Percentiles rank a stretch among this genome's conserved stretches.
phyloP scores from a whole-genome alignment of 352 stramenopile species.

The Phytophthora agathidicida region DNA sequence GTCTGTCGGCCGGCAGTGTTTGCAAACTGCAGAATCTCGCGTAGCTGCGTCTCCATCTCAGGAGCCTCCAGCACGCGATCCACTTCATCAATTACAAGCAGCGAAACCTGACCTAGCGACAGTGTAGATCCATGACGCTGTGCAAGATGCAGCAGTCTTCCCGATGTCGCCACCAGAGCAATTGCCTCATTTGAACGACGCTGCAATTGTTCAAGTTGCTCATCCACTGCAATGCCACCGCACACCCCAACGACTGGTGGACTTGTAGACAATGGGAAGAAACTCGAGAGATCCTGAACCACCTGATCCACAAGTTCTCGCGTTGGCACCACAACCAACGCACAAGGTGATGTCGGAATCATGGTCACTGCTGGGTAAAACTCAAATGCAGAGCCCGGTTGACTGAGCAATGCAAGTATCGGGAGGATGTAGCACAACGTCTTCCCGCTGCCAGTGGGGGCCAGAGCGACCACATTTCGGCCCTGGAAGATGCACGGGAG shows the following conservation, averaged over 20 bases:
- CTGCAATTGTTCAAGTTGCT: conserved; percentile 46
- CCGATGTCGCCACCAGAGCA: conserved; percentile 60
- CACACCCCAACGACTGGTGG: conserved; percentile 49
- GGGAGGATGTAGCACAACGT: conserved; percentile 97
- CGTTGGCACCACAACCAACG: conserved; percentile 94
- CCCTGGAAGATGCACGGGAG: conserved; percentile 81
- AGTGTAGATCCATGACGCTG: conserved; percentile 27
- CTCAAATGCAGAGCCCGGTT: conserved; percentile 48
- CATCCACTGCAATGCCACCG: conserved; percentile 41
- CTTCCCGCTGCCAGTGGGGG: conserved; percentile 96
- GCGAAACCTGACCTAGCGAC: conserved; percentile 38
- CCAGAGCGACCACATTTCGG: conserved; percentile 93
- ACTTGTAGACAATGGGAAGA: conserved; percentile 22
- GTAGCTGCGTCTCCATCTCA: conserved; percentile 93
- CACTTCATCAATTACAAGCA: conserved; percentile 95
- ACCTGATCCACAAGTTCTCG: conserved; percentile 97
- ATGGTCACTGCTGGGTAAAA: conserved; percentile 51
- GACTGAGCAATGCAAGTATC: conserved; percentile 53
- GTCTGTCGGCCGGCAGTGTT: conserved; percentile 77
- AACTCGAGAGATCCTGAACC: conserved; percentile 67
- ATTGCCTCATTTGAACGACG: conserved; percentile 16
- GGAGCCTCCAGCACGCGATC: conserved; percentile 94
- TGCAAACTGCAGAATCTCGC: conserved; percentile 90
- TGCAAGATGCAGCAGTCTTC: conserved; percentile 61
- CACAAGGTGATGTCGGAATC: conserved; percentile 35